A percentile compares a stretch with the other conserved stretches of the same genome.
Conservation (phyloP, 768 basidiomycete species). For the Suillus alpinus region DNA sequence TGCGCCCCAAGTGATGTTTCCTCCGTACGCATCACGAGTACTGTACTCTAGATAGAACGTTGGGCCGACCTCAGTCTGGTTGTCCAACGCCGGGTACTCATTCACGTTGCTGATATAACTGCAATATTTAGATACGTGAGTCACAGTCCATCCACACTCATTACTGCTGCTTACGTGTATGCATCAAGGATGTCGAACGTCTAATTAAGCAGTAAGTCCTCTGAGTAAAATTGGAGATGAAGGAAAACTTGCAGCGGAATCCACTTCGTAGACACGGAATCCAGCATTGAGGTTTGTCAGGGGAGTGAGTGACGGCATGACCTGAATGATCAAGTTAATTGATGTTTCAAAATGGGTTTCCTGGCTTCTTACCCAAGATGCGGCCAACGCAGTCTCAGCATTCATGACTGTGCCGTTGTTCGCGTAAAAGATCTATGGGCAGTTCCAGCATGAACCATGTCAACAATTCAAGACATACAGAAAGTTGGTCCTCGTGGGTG, state of each 20-base stretch:
- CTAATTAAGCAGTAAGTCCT: conserved; percentile 28
- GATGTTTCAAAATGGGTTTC: neutral
- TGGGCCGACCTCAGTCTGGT: conserved; percentile 54
- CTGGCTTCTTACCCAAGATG: conserved; percentile 40
- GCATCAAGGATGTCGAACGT: conserved; percentile 75
- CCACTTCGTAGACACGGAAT: conserved; percentile 47
- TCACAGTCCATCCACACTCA: neutral
- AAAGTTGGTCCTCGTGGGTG: conserved; percentile 68
- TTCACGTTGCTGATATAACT: conserved; percentile 68
- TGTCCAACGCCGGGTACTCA: conserved; percentile 53
- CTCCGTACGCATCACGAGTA: conserved; percentile 64
- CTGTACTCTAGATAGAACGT: conserved; percentile 62
- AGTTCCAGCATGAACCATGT: neutral
- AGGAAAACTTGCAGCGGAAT: conserved; percentile 28
- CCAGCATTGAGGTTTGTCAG: conserved; percentile 70
- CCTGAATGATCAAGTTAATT: conserved; percentile 4
- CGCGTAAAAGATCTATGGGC: conserved; percentile 58
- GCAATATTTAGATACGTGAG: neutral
- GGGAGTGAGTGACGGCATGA: conserved; percentile 62
- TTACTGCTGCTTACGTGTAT: conserved; percentile 51
- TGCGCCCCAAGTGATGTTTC: conserved; percentile 48
- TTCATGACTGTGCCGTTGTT: conserved; percentile 64
- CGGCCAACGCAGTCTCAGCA: conserved; percentile 50
- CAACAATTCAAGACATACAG: conserved; percentile 32
- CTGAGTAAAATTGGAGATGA: neutral